Evolutionary conservation across 345 rosid genomes (phyloP).

Genomic region (Arabidopsis arenosa): DNA sequence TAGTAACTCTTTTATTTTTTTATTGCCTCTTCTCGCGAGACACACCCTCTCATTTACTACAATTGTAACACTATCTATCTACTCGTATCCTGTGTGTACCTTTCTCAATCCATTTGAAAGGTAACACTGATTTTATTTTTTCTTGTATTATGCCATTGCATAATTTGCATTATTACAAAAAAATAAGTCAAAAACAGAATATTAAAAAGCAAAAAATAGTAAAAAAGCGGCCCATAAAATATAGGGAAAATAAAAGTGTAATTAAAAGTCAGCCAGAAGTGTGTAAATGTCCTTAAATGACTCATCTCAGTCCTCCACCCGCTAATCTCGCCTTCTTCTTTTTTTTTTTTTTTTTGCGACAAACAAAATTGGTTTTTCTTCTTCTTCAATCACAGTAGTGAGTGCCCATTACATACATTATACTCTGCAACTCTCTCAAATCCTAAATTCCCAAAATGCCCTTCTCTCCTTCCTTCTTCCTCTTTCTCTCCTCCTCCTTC

Average conservation of each 20-base stretch:
- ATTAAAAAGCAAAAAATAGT: neutral
- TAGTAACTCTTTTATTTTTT: neutral
- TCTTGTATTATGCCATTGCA: neutral
- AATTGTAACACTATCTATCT: neutral
- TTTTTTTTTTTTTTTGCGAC: neutral
- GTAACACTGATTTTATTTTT: too few species aligned
- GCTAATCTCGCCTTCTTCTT: conserved; percentile 43
- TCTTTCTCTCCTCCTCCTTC: conserved; percentile 38
- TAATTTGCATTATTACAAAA: neutral
- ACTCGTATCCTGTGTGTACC: neutral
- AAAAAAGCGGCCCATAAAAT: conserved; percentile 30
- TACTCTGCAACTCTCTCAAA: conserved; percentile 33
- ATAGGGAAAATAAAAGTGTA: conserved; percentile 17
- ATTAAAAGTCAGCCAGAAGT: conserved; percentile 38
- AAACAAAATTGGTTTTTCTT: neutral
- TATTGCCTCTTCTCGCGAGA: neutral
- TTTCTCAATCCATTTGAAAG: too few species aligned
- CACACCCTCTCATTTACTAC: neutral
- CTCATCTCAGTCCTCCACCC: conserved; percentile 41
- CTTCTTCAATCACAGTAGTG: conserved; percentile 10
- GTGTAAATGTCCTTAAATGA: conserved; percentile 34
- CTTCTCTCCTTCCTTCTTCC: conserved; percentile 34
- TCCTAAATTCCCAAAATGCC: conserved; percentile 44
- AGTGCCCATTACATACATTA: conserved; percentile 17
- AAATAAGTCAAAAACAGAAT: conserved; percentile 20